A percentile compares a stretch with the other conserved stretches of the same genome.
Evolutionary conservation across 345 rosid genomes (phyloP).

Genomic region (Punica granatum): DNA sequence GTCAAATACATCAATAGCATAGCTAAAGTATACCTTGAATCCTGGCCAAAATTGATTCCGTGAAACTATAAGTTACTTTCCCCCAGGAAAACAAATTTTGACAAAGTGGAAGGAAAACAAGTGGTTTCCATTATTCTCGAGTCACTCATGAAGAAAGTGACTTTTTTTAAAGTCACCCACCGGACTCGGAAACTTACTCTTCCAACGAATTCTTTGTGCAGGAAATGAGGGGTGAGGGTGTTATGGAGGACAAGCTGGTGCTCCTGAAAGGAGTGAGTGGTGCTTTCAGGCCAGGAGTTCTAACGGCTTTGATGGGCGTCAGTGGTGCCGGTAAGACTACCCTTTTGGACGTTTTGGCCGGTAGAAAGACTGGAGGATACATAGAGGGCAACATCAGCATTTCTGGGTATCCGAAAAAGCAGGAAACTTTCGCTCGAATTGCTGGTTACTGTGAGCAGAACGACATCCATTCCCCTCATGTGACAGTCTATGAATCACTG

Average conservation of each 20-base stretch:
- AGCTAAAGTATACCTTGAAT: too few species aligned
- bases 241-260: conserved; percentile 32
- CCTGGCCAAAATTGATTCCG: too few species aligned
- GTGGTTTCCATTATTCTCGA: too few species aligned
- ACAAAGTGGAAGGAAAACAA: too few species aligned
- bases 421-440: conserved; percentile 50
- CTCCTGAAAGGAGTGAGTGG: conserved; percentile 48
- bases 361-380: conserved; percentile 51
- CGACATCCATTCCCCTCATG: conserved; percentile 50
- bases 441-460: conserved; percentile 55
- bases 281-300: conserved; percentile 47
- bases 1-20: neutral
- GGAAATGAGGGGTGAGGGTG: conserved; percentile 47
- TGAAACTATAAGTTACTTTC: too few species aligned
- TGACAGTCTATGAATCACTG: conserved; percentile 47
- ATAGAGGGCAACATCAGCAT: conserved; percentile 31
- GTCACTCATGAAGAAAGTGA: too few species aligned
- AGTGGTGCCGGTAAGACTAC: conserved; percentile 59
- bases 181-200: neutral
- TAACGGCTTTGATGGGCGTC: conserved; percentile 54
- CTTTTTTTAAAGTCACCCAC: too few species aligned
- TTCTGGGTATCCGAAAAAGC: conserved; percentile 51
- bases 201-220: conserved; percentile 4
- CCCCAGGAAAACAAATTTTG: too few species aligned
- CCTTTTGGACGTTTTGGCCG: conserved; percentile 50